Evolutionary conservation across 306 rosid species (phyloP), one percentile per base, ranked within the genome.

Genomic region (Medicago arabica): DNA sequence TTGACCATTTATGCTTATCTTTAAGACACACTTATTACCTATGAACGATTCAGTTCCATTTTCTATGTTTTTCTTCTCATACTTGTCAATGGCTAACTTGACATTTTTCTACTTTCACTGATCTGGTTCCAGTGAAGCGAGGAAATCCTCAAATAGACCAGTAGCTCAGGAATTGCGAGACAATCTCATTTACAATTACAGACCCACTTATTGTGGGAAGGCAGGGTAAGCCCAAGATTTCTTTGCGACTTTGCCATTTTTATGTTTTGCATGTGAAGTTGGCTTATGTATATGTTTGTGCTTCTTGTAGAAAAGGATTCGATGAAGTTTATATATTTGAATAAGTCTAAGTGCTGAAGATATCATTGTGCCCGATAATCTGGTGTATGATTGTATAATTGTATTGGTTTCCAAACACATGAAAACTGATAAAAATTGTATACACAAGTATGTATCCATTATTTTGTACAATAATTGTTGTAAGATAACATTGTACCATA

Each of bases 291-390:
- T 41, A 67, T 63, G 66, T 71, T 72, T 47, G 9, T 72, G 60
- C 69, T 59, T 16, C 81, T 36, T 82, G 84, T 63, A 91, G 98
- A 92, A 88, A 18, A 72, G 98, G 95, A 60, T 94, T 25, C 57
- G 98, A 94, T 72, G 95, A 91, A 86, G 96, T 94, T 57, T 94
- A 91, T 86, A 81, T 91, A 77, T 94, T 94, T 69, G 61, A 79
- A 2, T 75, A 71, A 62, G 44, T 15, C 67, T 69, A 69, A 51
- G 62, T 69, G 72, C 39, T 53, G 76, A 57, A 38, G 64, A 76
- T 63, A 34, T 25, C 25, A 50, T 18, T 68, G 44, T 19, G 49
- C 39, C 3, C 18, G 44, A 41, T 3, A 79, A 44, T 44, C 17
- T 34, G 16, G 40, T 5, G 17, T 65, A 65, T 65, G 28, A 16